Base-by-base conservation (phyloP, 352 stramenopile genomes). In the Phytophthora citrophthora region DNA sequence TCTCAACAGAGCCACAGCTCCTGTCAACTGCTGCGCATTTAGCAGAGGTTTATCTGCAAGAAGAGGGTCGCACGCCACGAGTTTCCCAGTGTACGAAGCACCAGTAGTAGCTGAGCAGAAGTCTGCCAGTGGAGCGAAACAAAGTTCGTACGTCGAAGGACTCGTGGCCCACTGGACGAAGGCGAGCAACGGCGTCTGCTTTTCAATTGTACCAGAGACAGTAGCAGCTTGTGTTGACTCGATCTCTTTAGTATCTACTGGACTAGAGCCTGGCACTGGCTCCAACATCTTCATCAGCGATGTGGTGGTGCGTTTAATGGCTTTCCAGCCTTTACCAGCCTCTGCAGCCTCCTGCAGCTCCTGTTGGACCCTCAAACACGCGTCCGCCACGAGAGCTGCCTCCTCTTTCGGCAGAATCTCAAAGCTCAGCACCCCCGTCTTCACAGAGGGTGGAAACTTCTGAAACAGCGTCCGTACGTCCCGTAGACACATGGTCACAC, bases 81-180 rank as follows among this genome's bases (percentile, higher is more conserved):
- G 58, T 11, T 44, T 63, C 0, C 77, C 77, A 16, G 81, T 68
- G 52, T 81, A 89, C 24, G 79, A 75, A 0, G 73, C 48, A 16
- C 77, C 67, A 54, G 77, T 74, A 0, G 34, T 61, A 18, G 69
- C 73, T 15, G 64, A 49, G 6, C 81, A 83, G 65, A 93, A 93
- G 40, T 93, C 85, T 1, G 83, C 68, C 4, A 93, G 53, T 15
- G 85, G 85, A 9, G 82, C 81, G 45, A 83, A 93, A 34, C 74
- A 76, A 5, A 86, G 46, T 20, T 79, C 58, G 54, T 77, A 88
- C 2, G 63, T 54, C 20, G 68, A 68, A 2, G 79, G 72, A 2
- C 57, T 74, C 7, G 76, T 83, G 1, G 81, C 71, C 74, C 82
- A 93, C 40, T 90, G 81, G 3, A 92, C 77, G 27, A 93, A 92